Evolutionary conservation across 306 rosid genomes (phyloP).

Genomic region (Vicia sativa): DNA sequence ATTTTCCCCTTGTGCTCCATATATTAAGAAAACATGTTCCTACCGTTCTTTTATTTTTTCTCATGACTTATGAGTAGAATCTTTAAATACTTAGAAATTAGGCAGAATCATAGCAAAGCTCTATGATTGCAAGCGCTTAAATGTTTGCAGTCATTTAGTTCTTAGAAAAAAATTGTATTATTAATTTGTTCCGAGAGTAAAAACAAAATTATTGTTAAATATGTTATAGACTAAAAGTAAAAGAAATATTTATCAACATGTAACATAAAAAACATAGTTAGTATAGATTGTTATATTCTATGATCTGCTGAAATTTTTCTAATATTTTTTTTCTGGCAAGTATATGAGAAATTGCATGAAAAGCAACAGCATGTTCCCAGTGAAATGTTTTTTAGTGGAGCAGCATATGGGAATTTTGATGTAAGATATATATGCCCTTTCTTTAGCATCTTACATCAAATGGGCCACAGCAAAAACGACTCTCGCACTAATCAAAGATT

Average conservation of each 20-base stretch:
- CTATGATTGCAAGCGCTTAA: too few species aligned
- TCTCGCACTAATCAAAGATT: background rate
- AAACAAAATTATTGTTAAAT: too few species aligned
- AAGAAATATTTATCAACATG: too few species aligned
- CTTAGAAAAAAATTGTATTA: too few species aligned
- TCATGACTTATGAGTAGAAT: background rate
- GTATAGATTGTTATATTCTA: background rate
- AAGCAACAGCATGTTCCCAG: slow-evolving; percentile 38
- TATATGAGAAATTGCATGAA: slow-evolving; percentile 31
- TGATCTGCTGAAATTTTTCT: background rate
- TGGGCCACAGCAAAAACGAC: slow-evolving; percentile 32
- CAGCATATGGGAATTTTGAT: background rate
- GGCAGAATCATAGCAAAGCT: slow-evolving; percentile 40
- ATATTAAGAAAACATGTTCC: background rate
- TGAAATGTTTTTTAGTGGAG: slow-evolving; percentile 10
- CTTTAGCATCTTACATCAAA: slow-evolving; percentile 24
- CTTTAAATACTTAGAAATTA: background rate
- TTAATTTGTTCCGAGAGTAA: too few species aligned
- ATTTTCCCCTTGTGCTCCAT: too few species aligned
- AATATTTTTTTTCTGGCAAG: background rate
- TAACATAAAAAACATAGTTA: background rate
- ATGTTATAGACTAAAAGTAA: too few species aligned
- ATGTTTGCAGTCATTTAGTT: too few species aligned
- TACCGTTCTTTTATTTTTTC: background rate
- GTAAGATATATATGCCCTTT: background rate